Evolutionary conservation across 257 asterid species (phyloP).

Genomic region (Asclepias syriaca): DNA sequence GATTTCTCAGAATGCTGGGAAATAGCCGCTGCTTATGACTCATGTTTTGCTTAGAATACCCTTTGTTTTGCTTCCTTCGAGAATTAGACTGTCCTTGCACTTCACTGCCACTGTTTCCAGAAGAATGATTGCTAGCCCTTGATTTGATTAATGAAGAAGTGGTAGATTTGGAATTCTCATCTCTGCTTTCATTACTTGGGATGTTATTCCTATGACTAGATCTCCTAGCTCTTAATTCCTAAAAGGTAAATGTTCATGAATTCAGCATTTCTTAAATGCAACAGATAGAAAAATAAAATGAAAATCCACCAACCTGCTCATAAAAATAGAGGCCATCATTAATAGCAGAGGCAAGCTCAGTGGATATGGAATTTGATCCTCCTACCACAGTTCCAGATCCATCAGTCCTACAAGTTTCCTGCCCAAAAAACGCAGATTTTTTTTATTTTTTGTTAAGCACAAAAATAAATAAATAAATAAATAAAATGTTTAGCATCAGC

Average conservation of each 20-base stretch:
- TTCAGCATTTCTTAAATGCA: slow-evolving; percentile 1
- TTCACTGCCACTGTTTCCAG: slow-evolving; percentile 45
- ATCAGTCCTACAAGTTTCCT: slow-evolving; percentile 47
- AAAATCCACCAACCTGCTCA: slow-evolving; percentile 69
- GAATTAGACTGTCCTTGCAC: slow-evolving; percentile 41
- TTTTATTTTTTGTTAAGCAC: too few relatives aligned
- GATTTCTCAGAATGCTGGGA: slow-evolving; percentile 43
- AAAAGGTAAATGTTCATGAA: slow-evolving; percentile 21
- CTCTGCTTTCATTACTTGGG: slow-evolving; percentile 37
- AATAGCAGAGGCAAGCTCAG: slow-evolving; percentile 83
- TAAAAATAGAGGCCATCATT: slow-evolving; percentile 80
- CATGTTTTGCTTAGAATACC: slow-evolving; percentile 54
- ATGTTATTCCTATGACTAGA: slow-evolving; percentile 34
- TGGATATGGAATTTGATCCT: slow-evolving; percentile 52
- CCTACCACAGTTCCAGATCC: slow-evolving; percentile 28
- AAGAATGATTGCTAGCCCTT: slow-evolving; percentile 38
- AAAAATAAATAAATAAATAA: too few relatives aligned
- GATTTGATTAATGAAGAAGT: slow-evolving; percentile 35
- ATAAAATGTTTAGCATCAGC: background rate
- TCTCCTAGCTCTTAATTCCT: slow-evolving; percentile 66
- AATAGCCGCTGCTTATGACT: slow-evolving; percentile 60
- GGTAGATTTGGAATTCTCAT: slow-evolving; percentile 41
- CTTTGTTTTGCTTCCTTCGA: slow-evolving; percentile 56
- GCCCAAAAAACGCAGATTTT: slow-evolving; percentile 17
- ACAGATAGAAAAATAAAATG: slow-evolving; percentile 12